Conservation (phyloP, 2,329 filamentous ascomycete genomes). For the Trichoderma sp. region DNA sequence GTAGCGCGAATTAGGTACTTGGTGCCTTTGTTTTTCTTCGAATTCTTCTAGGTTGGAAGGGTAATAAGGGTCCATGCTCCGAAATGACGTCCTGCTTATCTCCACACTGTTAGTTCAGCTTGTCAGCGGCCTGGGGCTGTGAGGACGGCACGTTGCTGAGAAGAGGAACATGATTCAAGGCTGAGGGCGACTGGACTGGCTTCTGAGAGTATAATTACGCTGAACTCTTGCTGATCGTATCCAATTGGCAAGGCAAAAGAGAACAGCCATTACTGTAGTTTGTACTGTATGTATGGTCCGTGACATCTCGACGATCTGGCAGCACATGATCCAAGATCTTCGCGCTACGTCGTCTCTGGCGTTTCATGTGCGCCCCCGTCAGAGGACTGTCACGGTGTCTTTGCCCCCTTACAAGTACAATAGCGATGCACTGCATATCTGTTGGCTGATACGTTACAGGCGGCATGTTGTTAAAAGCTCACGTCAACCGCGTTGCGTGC, state of each 20-base stretch:
- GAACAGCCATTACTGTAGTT: neutral
- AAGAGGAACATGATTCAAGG: neutral
- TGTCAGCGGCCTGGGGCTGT: neutral
- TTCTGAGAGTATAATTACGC: too few species aligned
- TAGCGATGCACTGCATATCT: too few species aligned
- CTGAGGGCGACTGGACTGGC: too few species aligned
- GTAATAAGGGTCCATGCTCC: neutral
- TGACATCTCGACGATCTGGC: slow-evolving; percentile 2
- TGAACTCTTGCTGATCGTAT: too few species aligned
- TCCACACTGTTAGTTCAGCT: neutral
- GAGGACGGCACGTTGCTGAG: too few species aligned
- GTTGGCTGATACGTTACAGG: neutral
- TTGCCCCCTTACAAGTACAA: too few species aligned
- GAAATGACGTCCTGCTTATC: slow-evolving; percentile 10
- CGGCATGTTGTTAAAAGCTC: neutral
- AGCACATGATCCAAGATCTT: slow-evolving; percentile 4
- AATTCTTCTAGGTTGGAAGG: neutral
- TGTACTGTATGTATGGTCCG: too few species aligned
- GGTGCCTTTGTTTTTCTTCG: too few species aligned
- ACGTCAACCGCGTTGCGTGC: neutral
- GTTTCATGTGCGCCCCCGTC: slow-evolving; percentile 9
- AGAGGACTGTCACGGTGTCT: neutral
- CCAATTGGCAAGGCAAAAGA: neutral
- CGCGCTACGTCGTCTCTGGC: neutral
- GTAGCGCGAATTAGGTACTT: slow-evolving; percentile 4